Base-by-base conservation (phyloP, 2,329 filamentous ascomycete species). In the Domatiomyces catenatus region DNA sequence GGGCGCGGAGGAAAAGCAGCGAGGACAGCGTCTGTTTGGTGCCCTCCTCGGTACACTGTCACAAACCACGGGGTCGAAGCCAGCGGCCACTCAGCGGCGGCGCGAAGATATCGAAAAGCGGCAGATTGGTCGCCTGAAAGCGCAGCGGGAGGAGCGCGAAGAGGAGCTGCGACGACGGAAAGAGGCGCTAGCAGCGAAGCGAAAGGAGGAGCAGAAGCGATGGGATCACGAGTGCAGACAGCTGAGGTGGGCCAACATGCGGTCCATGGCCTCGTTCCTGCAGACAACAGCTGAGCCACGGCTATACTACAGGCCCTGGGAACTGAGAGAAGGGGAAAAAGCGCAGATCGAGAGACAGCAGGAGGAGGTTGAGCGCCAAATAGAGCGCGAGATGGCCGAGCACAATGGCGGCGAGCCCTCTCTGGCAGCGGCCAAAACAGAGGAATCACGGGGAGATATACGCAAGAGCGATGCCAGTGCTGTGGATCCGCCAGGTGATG, bases 301-400 rank as follows among this genome's bases (percentile, higher is more conserved):
- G 56, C 71, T 95, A 87, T 90, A 84, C 65, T 95, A 92, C 66
- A 81, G 83, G 45, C 90, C 90, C 0, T 93, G 84, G 83, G 80
- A 87, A 59, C 72, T 85, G 50, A 79, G 78, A 28, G 65, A 71
- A 4, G 73, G 77, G 44, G 83, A 95, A 64, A 79, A 89, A 64
- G 75, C 79, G 4, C 72, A 67, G 8, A 85, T 95, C 62, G 75
- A 81, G 45, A 70, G 75, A 3, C 89, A 94, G 64, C 73, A 86
- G 24, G 71, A 75, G 46, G 77, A 83, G 48, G 77, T 76, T 15
- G 75, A 87, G 63, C 72, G 70, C 1, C 71, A 64, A 5, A 79
- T 93, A 56, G 74, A 77, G 17, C 73, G 69, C 51, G 86, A 95
- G 63, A 63, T 74, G 22, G 72, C 74, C 48, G 77, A 82, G 18